These are phyloP conservation scores for Claviceps fusiformis DNA, from an alignment of 2,329 filamentous ascomycete species.

Conservation along the genomic window DNA sequence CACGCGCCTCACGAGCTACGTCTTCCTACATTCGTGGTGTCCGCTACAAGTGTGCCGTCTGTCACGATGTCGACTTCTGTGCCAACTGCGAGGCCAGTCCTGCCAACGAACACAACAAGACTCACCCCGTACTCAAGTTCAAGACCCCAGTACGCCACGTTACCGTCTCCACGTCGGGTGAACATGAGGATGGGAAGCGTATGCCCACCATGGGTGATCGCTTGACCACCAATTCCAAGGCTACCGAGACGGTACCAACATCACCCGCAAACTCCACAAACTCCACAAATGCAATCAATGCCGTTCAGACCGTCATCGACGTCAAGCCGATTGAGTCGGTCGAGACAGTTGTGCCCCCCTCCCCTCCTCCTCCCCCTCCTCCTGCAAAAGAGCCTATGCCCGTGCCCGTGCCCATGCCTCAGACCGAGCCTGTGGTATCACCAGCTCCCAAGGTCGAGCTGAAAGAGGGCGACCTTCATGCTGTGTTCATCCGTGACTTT, in stretches of 20 bases:
- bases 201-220: slow-evolving; percentile 62
- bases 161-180: slow-evolving; percentile 70
- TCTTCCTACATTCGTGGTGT: slow-evolving; percentile 68
- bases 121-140: slow-evolving; percentile 96
- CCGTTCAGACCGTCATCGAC: slow-evolving; percentile 60
- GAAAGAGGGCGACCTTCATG: slow-evolving; percentile 22
- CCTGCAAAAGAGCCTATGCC: slow-evolving; percentile 5
- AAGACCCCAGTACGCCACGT: slow-evolving; percentile 84
- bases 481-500: slow-evolving; percentile 64
- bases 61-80: slow-evolving; percentile 90
- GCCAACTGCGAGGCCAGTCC: slow-evolving; percentile 85
- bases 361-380: background rate
- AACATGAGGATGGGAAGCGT: slow-evolving; percentile 53
- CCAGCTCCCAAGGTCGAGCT: slow-evolving; percentile 8
- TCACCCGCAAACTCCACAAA: slow-evolving; percentile 22
- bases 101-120: slow-evolving; percentile 74
- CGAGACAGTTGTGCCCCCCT: slow-evolving; percentile 18
- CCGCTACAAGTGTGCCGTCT: slow-evolving; percentile 95
- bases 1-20: slow-evolving; percentile 25
- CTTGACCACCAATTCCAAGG: slow-evolving; percentile 27
- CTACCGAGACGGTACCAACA: slow-evolving; percentile 30
- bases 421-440: slow-evolving; percentile 5
- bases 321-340: slow-evolving; percentile 41
- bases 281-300: slow-evolving; percentile 24
- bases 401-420: background rate